Base-by-base conservation (phyloP, 2,329 filamentous ascomycete species). In the Colletotrichum horii region DNA sequence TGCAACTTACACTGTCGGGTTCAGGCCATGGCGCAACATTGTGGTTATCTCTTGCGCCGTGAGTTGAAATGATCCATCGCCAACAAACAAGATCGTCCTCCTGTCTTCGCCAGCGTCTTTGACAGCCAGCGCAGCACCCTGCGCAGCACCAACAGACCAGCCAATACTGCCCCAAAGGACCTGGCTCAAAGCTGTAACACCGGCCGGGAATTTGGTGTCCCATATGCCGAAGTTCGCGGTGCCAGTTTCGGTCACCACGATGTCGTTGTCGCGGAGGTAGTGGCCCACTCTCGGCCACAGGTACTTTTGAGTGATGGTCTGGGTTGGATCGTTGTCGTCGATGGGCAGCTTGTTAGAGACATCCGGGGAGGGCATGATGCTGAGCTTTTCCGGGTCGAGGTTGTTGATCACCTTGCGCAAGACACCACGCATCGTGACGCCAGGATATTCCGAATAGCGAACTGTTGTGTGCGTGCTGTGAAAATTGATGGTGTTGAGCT, bases 181-280 rank as follows among this genome's bases (percentile, higher is more conserved):
- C 82, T 97, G 95, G 68, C 91, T 95, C 80, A 98, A 91, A 22
- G 94, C 94, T 9, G 91, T 95, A n/a, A 96, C 94, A n/a, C 90
- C 89, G 4, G 87, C 83, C 0, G 95, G 95, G 86, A 98, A 97
- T 56, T 91, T 91, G 6, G 95, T 96, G 74, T 96, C 94, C 91
- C 94, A 95, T 80, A 97, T 94, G 71, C 96, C 96, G 83, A 97
- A 96, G 85, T 96, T 96, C 74, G 95, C 89, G 0, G 96, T 98
- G 52, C 95, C 96, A 3, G 95, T 98, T 83, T 97, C 96, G 0
- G 95, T 96, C 66, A 98, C 90, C 70, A 98, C 88, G 72, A 97
- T 91, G 80, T 98, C 96, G 61, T 92, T 89, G 70, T 92, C 87
- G 70, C 90, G 88, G 12, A 98, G 86, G 88, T 94, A 97, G 77